A percentile compares a stretch with the other conserved stretches of the same genome.
Evolutionary conservation across 371 early-diverging fungal genomes (phyloP).

Genomic region (Entomophthora muscae): DNA sequence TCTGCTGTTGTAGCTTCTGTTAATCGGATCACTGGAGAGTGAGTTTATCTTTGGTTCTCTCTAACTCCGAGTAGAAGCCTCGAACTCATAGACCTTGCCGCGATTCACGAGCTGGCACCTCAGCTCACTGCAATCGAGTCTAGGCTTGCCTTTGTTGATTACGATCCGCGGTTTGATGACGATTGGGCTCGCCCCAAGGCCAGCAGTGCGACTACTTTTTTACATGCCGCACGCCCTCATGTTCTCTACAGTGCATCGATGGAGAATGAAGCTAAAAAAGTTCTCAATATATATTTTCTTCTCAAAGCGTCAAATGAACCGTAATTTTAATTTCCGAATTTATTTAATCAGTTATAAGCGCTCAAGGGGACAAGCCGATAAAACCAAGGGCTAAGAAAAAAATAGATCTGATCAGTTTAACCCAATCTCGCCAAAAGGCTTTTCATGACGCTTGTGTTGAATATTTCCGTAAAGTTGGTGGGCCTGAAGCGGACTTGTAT

Average conservation of each 20-base stretch:
- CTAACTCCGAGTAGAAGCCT: background rate
- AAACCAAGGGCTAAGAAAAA: background rate
- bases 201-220: too few relatives aligned
- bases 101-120: background rate
- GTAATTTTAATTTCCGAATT: too few relatives aligned
- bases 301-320: too few relatives aligned
- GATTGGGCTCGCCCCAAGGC: background rate
- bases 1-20: background rate
- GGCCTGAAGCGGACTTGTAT: background rate
- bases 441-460: background rate
- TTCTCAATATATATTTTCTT: background rate
- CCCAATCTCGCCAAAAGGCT: background rate
- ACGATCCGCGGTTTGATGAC: background rate
- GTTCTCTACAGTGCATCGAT: background rate
- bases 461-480: background rate
- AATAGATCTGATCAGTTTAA: background rate
- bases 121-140: background rate
- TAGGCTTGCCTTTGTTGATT: background rate
- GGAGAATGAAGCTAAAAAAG: background rate
- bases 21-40: background rate
- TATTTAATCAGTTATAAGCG: too few relatives aligned
- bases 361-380: background rate
- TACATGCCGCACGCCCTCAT: background rate
- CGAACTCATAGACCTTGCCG: background rate
- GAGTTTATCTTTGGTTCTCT: background rate